Evolutionary conservation across 2,329 filamentous ascomycete species (phyloP).

Genomic region (Cladosporium sp.): DNA sequence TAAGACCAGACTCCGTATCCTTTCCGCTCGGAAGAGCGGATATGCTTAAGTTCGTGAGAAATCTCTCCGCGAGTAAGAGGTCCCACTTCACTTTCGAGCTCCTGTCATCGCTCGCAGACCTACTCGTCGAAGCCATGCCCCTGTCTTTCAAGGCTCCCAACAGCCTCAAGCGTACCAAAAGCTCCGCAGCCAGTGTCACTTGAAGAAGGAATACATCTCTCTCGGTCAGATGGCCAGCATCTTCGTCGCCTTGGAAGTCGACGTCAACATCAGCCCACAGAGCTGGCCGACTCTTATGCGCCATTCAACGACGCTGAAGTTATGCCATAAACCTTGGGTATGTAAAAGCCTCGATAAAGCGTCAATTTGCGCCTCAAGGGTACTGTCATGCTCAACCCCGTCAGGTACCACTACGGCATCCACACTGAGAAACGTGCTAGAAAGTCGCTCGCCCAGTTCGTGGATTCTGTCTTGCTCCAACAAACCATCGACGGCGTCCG

Average conservation of each 20-base stretch:
- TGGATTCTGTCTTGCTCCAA: conserved; percentile 19
- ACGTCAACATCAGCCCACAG: conserved; percentile 34
- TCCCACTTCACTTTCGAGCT: conserved; percentile 51
- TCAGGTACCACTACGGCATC: conserved; percentile 14
- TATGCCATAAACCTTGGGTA: conserved; percentile 42
- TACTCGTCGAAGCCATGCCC: background rate
- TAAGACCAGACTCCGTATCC: background rate
- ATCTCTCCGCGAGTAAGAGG: conserved; percentile 49
- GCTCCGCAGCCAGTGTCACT: conserved; percentile 50
- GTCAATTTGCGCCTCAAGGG: conserved; percentile 44
- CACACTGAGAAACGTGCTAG: conserved; percentile 22
- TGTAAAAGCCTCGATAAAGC: conserved; percentile 41
- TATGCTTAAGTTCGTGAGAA: conserved; percentile 44
- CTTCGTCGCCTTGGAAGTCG: conserved; percentile 18
- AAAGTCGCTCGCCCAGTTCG: conserved; percentile 27
- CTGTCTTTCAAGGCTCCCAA: background rate
- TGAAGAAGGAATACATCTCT: conserved; percentile 54
- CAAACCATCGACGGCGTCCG: background rate
- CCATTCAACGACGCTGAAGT: conserved; percentile 45
- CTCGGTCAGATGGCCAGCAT: conserved; percentile 36
- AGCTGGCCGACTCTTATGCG: conserved; percentile 44
- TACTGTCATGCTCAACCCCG: conserved; percentile 14
- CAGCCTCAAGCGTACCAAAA: conserved; percentile 52
- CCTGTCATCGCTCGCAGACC: background rate
- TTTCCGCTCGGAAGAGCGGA: conserved; percentile 24